phyloP scores from a whole-genome alignment of 1,139 yeast genomes.

The Debaryomyces udenii region DNA sequence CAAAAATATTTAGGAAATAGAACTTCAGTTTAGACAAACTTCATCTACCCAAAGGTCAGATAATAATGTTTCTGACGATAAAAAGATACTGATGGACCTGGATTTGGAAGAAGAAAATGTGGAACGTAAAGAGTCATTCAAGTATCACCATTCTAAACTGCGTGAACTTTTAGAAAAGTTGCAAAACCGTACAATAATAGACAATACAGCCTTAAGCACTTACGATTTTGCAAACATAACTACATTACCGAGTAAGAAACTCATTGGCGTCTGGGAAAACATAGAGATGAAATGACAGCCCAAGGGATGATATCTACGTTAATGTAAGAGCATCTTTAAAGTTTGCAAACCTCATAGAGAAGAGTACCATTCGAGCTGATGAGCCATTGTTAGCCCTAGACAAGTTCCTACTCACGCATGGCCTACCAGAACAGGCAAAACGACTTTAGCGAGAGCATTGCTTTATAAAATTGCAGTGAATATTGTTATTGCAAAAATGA shows the following conservation, averaged over 20 bases:
- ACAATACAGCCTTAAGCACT: background rate
- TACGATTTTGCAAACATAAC: constrained; percentile 3
- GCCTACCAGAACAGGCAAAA: constrained; percentile 58
- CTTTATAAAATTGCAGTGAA: constrained; percentile 35
- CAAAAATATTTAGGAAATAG: background rate
- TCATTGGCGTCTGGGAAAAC: constrained; percentile 31
- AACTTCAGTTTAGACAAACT: background rate
- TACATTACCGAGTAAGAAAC: constrained; percentile 24
- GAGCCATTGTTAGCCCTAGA: constrained; percentile 11
- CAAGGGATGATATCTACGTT: constrained; percentile 25
- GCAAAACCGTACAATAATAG: background rate
- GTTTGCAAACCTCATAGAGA: constrained; percentile 14
- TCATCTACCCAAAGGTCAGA: background rate
- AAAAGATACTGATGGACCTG: background rate
- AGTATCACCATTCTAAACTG: background rate
- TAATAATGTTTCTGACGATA: too few relatives aligned
- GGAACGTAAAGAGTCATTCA: background rate
- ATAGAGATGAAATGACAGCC: constrained; percentile 24
- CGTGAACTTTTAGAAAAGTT: background rate
- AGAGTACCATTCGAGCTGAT: background rate
- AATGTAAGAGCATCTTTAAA: constrained; percentile 27
- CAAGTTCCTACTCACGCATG: constrained; percentile 35
- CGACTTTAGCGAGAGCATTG: constrained; percentile 47
- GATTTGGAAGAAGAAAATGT: constrained; percentile 1
- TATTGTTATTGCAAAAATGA: constrained; percentile 13